A percentile compares a stretch with the other conserved stretches of the same genome.
Conservation (phyloP, 345 rosid genomes). For the Arabidopsis arenosa region DNA sequence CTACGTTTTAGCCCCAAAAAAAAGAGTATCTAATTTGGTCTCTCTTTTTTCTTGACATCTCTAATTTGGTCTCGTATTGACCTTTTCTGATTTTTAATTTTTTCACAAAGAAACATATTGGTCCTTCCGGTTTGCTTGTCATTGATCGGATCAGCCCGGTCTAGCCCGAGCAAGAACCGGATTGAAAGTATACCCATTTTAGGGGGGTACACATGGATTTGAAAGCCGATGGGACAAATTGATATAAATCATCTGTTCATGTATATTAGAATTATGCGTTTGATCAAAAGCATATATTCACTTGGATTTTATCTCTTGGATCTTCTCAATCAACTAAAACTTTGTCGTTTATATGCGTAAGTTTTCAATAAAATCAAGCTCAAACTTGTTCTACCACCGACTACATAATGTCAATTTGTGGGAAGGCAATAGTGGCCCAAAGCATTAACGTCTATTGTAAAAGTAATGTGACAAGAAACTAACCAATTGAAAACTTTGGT, state of each 20-base stretch:
- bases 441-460: conserved; percentile 32
- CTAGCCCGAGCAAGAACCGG: neutral
- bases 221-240: neutral
- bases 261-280: conserved; percentile 10
- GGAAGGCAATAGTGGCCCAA: conserved; percentile 38
- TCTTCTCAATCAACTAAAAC: conserved; percentile 38
- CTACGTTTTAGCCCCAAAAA: no score
- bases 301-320: conserved; percentile 37
- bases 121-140: neutral
- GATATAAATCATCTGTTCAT: neutral
- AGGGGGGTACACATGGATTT: conserved; percentile 23
- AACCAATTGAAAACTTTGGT: conserved; percentile 29
- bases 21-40: no score
- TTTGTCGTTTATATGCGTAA: conserved; percentile 31
- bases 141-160: neutral
- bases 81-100: no score
- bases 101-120: neutral
- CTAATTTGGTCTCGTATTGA: no score
- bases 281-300: conserved; percentile 7
- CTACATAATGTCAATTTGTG: conserved; percentile 7
- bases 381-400: conserved; percentile 33
- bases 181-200: neutral
- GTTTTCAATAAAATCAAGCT: conserved; percentile 10
- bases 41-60: no score
- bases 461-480: neutral